These are phyloP conservation scores for Thelephora aurantiotincta DNA, from an alignment of 768 basidiomycete species.

Conservation along the genomic window DNA sequence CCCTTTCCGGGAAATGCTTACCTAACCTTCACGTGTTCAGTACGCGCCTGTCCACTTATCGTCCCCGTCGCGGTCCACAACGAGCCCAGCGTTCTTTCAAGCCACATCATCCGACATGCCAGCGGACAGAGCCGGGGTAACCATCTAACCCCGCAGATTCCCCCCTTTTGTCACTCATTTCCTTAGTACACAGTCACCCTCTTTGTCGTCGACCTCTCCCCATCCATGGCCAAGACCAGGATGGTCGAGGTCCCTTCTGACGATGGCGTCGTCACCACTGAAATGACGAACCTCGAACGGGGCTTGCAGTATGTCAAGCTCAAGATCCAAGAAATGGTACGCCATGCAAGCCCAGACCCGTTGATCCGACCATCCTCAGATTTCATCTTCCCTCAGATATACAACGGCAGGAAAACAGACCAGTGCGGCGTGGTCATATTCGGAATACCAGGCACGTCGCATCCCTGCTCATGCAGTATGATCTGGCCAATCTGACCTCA, in stretches of 20 bases:
- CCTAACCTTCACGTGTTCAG: slow-evolving; percentile 9
- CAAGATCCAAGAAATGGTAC: slow-evolving; percentile 85
- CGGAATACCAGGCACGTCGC: slow-evolving; percentile 56
- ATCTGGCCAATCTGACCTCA: background rate
- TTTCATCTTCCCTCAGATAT: slow-evolving; percentile 42
- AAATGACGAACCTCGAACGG: slow-evolving; percentile 73
- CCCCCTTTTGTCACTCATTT: slow-evolving; percentile 5
- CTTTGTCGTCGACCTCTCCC: slow-evolving; percentile 81
- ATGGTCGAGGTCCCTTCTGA: slow-evolving; percentile 34
- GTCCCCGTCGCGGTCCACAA: slow-evolving; percentile 1
- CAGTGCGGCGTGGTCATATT: slow-evolving; percentile 83
- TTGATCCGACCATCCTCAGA: background rate
- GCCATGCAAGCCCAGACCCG: background rate
- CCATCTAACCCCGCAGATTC: slow-evolving; percentile 11
- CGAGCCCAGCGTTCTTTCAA: slow-evolving; percentile 4
- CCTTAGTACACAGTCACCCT: slow-evolving; percentile 71
- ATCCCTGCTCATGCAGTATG: background rate
- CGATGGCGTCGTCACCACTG: slow-evolving; percentile 28
- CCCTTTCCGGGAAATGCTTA: slow-evolving; percentile 1
- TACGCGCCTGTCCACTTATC: slow-evolving; percentile 8
- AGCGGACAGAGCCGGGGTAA: slow-evolving; percentile 68
- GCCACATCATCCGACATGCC: slow-evolving; percentile 35
- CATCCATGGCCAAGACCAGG: slow-evolving; percentile 63
- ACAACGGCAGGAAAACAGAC: slow-evolving; percentile 84
- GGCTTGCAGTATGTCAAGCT: slow-evolving; percentile 77